phyloP scores from a whole-genome alignment of 106 monocot species.

The Phalaenopsis aphrodite region DNA sequence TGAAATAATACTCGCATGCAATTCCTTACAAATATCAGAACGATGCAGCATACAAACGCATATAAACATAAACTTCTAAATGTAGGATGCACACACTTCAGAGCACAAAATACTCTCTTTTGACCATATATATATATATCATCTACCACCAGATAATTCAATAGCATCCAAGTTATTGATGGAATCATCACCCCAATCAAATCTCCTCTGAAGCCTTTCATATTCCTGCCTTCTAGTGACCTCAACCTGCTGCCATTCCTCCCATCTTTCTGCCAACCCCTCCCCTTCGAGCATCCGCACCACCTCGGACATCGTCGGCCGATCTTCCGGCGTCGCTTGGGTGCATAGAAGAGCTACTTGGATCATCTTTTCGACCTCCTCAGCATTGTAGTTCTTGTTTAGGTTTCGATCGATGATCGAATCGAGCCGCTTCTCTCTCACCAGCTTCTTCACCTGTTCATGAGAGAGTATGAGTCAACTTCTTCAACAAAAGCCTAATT shows the following conservation, averaged over 20 bases:
- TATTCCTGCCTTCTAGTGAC: constrained; percentile 40
- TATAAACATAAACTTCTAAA: too few species aligned
- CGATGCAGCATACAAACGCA: too few species aligned
- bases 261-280: constrained; percentile 63
- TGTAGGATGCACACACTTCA: too few species aligned
- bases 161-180: constrained; percentile 46
- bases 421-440: constrained; percentile 38
- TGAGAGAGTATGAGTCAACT: background rate
- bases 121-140: background rate
- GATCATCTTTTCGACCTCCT: constrained; percentile 61
- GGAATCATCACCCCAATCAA: constrained; percentile 63
- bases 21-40: too few species aligned
- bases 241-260: constrained; percentile 68
- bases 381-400: constrained; percentile 24
- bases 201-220: constrained; percentile 51
- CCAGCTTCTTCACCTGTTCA: constrained; percentile 55
- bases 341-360: constrained; percentile 77
- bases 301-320: constrained; percentile 74
- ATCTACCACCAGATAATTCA: constrained; percentile 63
- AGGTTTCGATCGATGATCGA: constrained; percentile 55
- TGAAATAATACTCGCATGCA: too few species aligned
- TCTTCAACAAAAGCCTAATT: too few species aligned
- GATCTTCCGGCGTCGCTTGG: constrained; percentile 49
- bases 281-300: constrained; percentile 79
- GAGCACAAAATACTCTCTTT: too few species aligned